Evolutionary conservation across 345 rosid species (phyloP), one percentile per base, ranked within the genome.

Genomic region (Gossypioides kirkii): DNA sequence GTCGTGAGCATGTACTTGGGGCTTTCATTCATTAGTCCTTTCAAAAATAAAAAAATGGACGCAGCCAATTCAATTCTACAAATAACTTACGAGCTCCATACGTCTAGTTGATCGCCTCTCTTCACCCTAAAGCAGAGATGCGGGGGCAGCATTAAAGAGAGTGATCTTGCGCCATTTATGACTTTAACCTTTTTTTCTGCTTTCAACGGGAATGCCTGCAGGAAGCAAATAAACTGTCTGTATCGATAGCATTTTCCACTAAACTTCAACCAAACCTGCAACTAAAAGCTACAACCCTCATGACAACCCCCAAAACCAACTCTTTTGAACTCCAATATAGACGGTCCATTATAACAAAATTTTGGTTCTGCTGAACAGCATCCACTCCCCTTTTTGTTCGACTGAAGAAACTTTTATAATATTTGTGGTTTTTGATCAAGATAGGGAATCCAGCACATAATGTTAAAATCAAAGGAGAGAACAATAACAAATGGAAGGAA

Each of bases 361-460:
- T 53, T 68, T 8, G 58, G 66, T 65, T 53, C 68, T 72, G 20
- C 50, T 60, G 3, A 55, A 20, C 26, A 62, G 46, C 8, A 17
- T 2, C 74, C 43, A 43, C 46, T 14, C 50, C 16, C 49, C 17
- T 50, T 17, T 50, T 61, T 76, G 58, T 72, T 38, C 26, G 18
- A 73, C 67, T 62, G 41, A 14, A 10, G 60, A 36, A 61, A 53
- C 49, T 32, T 62, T 66, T 76, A 74, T 25, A 70, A 70, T 20
- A 60, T 43, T 73, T 80, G 75, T 79, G 81, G 74, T 79, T 78
- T 77, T 47, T 67, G 42, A 47, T 67, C 52, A 53, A 61, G 82
- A 77, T 67, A 50, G 20, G 60, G 64, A 73, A 69, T 74, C 53
- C 76, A 77, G 73, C 72, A 76, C 61, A 23, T 32, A 78, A 56